Percentiles rank a stretch among this genome's conserved stretches.
These are phyloP conservation scores for Aspergillus sp. DNA, from an alignment of 2,329 filamentous ascomycete genomes.

Conservation along the genomic window DNA sequence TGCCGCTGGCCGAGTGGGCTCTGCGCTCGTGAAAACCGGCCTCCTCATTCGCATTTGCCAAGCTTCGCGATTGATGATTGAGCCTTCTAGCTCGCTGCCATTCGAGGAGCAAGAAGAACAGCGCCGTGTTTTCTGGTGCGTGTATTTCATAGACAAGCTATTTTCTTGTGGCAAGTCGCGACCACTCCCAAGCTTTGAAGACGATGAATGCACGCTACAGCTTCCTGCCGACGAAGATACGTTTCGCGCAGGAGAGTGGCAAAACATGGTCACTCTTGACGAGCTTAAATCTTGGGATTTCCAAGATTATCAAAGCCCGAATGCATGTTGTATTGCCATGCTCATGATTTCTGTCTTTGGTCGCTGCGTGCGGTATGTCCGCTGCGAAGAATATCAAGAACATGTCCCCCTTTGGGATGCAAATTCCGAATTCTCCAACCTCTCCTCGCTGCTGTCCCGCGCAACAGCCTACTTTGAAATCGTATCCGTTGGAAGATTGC, in stretches of 20 bases:
- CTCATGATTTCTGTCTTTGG: not conserved
- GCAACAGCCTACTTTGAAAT: too few relatives aligned
- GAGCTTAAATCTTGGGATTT: conserved; percentile 24
- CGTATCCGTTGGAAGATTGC: conserved; percentile 18
- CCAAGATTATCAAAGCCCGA: conserved; percentile 15
- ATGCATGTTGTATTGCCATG: not conserved
- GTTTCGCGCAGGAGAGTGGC: conserved; percentile 3
- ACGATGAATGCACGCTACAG: conserved; percentile 27
- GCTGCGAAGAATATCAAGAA: not conserved
- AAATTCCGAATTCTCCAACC: conserved; percentile 30
- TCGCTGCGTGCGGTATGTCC: not conserved
- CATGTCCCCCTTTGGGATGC: not conserved
- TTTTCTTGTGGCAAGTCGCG: conserved; percentile 27
- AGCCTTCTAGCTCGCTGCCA: conserved; percentile 19
- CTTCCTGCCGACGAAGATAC: conserved; percentile 27
- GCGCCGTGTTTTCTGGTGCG: conserved; percentile 31
- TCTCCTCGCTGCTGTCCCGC: conserved; percentile 27
- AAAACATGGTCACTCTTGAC: conserved; percentile 20
- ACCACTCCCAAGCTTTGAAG: conserved; percentile 18
- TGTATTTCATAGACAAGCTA: conserved; percentile 31
- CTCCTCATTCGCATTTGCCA: not conserved
- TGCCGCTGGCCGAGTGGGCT: conserved; percentile 32
- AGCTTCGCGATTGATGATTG: conserved; percentile 21
- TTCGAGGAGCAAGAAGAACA: conserved; percentile 28
- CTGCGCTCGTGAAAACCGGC: conserved; percentile 38